Conservation (phyloP, 78 protist genomes). For the Dictyostelium discoideum region DNA sequence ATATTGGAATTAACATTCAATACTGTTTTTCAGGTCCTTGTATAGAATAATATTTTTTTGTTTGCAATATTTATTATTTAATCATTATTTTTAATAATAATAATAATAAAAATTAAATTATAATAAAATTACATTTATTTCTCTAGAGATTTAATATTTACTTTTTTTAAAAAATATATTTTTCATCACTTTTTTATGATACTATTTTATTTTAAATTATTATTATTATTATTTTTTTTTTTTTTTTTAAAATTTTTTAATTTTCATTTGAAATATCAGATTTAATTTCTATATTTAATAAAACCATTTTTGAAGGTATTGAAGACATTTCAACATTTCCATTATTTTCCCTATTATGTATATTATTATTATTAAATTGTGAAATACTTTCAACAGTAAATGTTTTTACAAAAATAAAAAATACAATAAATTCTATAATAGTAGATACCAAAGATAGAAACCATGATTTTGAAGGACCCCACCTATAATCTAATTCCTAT, state of each 20-base stretch:
- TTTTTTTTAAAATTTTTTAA: not conserved
- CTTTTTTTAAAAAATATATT: too few relatives aligned
- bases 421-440: not conserved
- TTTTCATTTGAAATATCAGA: not conserved
- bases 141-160: too few relatives aligned
- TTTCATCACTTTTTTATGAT: too few relatives aligned
- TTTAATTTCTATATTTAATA: not conserved
- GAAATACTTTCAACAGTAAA: not conserved
- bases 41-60: too few relatives aligned
- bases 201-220: too few relatives aligned
- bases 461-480: conserved; percentile 1
- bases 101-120: too few relatives aligned
- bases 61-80: too few relatives aligned
- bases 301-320: not conserved
- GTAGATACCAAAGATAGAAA: not conserved
- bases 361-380: not conserved
- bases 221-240: too few relatives aligned
- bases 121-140: too few relatives aligned
- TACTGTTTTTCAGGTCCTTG: too few relatives aligned
- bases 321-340: not conserved
- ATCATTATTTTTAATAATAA: too few relatives aligned
- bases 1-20: too few relatives aligned
- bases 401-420: not conserved
- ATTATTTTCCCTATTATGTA: not conserved
- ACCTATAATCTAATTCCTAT: not conserved